Base-by-base conservation (phyloP, 768 basidiomycete genomes). In the Chalciporus pseudorubinellus region DNA sequence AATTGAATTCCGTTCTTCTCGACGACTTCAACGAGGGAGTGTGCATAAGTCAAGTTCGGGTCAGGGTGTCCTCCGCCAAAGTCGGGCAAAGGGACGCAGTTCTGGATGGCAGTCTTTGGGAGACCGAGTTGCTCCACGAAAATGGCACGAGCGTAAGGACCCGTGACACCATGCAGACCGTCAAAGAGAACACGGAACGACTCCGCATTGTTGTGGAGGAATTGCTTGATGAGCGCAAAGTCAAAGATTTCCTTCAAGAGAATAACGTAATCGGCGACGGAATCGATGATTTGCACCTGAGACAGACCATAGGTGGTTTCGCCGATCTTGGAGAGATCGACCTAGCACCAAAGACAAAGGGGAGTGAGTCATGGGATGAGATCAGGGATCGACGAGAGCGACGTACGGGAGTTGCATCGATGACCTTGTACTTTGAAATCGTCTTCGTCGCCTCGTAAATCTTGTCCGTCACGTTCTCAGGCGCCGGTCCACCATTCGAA, bases 11-110 rank as follows among this genome's bases (percentile, higher is more conserved):
- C 77, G 36, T 88, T 77, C 65, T 78, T 76, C 74, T 99, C 97
- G 39, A 99, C 97, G 16, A 76, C 86, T 53, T 95, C 89, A 33
- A 99, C 97, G 46, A 99, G 87, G 13, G 84, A 77, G 72, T 94
- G 92, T 2, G 97, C 97, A 70, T 98, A 99, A 8, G 94, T 98
- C 62, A 99, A 74, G 77, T 99, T 99, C 26, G 97, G 97, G 70
- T 99, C 97, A 4, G 97, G 97, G 71, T 99, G 97, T 52, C 90
- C 91, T 61, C 95, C 95, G 43, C 95, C 95, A 68, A 99, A 99
- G 70, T 98, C 93, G 19, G 95, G 95, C 39, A 88, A 81, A 7
- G 97, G 90, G 10, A 83, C 73, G 62, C 92, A 90, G 75, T 98
- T 95, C 76, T 98, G 95, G 56, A 94, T 75, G 22, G 91, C 89